Evolutionary conservation across 176 grass and related monocot genomes (phyloP), one percentile per base, ranked within the genome.

Genomic region (Avena eriantha): DNA sequence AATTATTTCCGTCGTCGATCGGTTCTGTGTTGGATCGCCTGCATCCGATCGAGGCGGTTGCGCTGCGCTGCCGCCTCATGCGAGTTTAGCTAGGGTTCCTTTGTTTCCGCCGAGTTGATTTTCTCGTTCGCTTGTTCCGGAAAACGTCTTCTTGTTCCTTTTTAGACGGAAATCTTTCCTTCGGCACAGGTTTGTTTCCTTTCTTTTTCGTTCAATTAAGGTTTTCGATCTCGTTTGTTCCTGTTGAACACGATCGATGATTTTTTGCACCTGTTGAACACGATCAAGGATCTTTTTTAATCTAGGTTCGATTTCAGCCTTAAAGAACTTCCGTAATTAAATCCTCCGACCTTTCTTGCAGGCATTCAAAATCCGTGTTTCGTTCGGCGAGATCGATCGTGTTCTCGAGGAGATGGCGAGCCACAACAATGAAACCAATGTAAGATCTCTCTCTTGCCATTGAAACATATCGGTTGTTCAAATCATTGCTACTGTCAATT

Each of bases 391-490:
- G 65, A 70, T 57, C 14, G 39, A 41, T 41, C 39, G 39, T 3
- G 15, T 3, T 34, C 19, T 15, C 16, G 35, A 48, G 34, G 75
- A 73, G 76, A 91, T 84, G 89, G 23, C 80, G 36, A 39, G 17
- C 16, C 84, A 60, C 11, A 67, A 83, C 18, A 3, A 78, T 3
- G 84, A 39, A 80, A 68, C 10, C 74, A 10, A 87, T 11, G 85
- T 87, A 87, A 90, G 80, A 65, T 65, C 18, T 23, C 21, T 43
- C 10, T 29, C 12, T 46, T 46, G 7, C 19, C 21, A 5, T 22
- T 59, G 0, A 1, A 60, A 17, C 39, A 16, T 10, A 35, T 17
- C 31, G 1, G 10, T 35, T 43, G 19, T 2, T 46, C 14, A 29
- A 29, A 21, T 73, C 12, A 12, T 79, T 7, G 3, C 31, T 76